Evolutionary conservation across 2,329 filamentous ascomycete species (phyloP), one percentile per base, ranked within the genome.

Genomic region (Botrytis tulipae): DNA sequence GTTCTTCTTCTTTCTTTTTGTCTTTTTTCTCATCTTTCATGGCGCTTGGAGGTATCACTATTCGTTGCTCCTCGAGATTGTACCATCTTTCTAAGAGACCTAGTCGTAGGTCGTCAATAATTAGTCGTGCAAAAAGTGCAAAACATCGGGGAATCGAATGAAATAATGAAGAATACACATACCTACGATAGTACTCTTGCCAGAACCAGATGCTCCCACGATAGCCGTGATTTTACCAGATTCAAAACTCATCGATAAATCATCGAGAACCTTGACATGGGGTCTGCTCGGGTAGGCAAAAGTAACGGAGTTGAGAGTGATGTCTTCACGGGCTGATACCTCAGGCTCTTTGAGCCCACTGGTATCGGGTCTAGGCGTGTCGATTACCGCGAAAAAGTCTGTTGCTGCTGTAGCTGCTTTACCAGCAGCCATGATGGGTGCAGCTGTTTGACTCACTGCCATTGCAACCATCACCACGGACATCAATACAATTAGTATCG

Each of bases 361-460:
- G 0, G 75, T 78, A 1, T 78, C 75, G 2, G 84, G 83, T 71
- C 80, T 81, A 1, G 77, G 77, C 0, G 76, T 78, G 73, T 82
- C 81, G 37, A 82, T 78, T n/a, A 82, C 75, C 14, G 77, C 76
- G 67, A 81, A 81, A 51, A 82, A 77, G 25, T 81, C 80, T n/a
- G 77, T 77, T 1, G 82, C 82, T 10, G 83, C 80, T 16, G 80
- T 80, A 1, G 82, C 79, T 3, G 83, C 81, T 62, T 79, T 79
- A 7, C 78, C 75, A 35, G 82, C 84, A 12, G 88, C 87, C 25
- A 90, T 83, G 1, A 90, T 77, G 0, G 89, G 89, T 0, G 86
- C 87, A 0, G 88, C 86, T 25, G 88, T 85, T 25, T 86, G 84
- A 78, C 89, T 86, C 2, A 90, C 79, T 25, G 77, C 77, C 68